Evolutionary conservation across 2,329 filamentous ascomycete species (phyloP).

Genomic region (Fusarium lateritium): DNA sequence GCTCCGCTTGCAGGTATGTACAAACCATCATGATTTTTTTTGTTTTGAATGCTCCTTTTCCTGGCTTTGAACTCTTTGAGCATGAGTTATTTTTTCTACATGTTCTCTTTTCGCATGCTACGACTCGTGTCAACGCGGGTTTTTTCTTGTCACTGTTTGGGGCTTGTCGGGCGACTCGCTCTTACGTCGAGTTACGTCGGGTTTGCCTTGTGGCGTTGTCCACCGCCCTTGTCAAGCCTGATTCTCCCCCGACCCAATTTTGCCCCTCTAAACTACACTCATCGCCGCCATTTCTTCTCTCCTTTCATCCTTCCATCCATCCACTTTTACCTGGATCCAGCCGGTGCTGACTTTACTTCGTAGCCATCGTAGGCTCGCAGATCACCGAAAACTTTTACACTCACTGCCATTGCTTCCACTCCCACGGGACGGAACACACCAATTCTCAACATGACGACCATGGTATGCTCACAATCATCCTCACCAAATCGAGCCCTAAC

Average conservation of each 20-base stretch:
- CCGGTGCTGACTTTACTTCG: constrained; percentile 36
- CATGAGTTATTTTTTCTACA: not conserved
- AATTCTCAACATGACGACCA: constrained; percentile 64
- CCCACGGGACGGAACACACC: constrained; percentile 41
- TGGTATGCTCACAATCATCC: constrained; percentile 57
- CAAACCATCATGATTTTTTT: not conserved
- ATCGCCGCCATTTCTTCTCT: constrained; percentile 35
- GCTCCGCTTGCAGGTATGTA: constrained; percentile 46
- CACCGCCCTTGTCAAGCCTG: constrained; percentile 46
- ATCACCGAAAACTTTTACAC: constrained; percentile 30
- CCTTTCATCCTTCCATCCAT: constrained; percentile 25
- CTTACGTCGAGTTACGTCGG: constrained; percentile 41
- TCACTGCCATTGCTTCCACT: constrained; percentile 34
- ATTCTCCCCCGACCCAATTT: constrained; percentile 46
- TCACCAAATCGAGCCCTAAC: not conserved
- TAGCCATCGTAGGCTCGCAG: constrained; percentile 45
- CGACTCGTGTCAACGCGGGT: constrained; percentile 18
- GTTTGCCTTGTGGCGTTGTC: constrained; percentile 51
- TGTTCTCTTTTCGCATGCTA: constrained; percentile 5
- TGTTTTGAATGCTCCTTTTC: not conserved
- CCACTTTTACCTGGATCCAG: constrained; percentile 26
- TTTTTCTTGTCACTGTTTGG: constrained; percentile 24
- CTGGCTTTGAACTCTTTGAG: no score
- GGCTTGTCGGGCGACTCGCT: constrained; percentile 31
- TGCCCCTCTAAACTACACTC: constrained; percentile 44